Evolutionary conservation across 345 rosid species (phyloP), one percentile per base, ranked within the genome.

Genomic region (Punica granatum): DNA sequence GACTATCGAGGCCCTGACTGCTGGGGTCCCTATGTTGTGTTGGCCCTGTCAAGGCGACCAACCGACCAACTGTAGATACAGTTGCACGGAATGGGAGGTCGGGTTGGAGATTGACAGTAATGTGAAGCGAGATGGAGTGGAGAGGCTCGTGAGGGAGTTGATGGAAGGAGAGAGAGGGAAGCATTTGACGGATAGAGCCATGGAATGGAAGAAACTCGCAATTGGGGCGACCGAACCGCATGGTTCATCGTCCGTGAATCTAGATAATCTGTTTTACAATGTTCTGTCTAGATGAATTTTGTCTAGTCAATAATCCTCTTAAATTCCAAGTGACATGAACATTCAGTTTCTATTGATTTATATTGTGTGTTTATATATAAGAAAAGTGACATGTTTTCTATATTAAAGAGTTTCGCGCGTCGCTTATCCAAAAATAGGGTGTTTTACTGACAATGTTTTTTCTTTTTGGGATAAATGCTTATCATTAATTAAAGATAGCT

Each of bases 31-130:
- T 0, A 79, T 84, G 92, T 51, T 70, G 21, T 84, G 89, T 46
- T 86, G 89, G 84, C 84, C 92, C 1, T 73, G 76, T 53, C 79
- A 80, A 46, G 84, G 83, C 0, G 92, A 86, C 28, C 92, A 84
- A 23, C 82, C 73, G 28, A 82, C 78, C 0, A 86, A 84, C 51
- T 81, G 84, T 34, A 64, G 80, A 56, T 87, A 30, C 42, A 42
- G 64, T 14, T 81, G 92, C 34, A 63, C n/a, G 0, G 77, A 87
- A 28, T 84, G 83, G 89, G 83, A 75, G 16, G 69, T 78, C 3
- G 89, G 86, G 10, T 63, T 79, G 74, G 89, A 84, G 77, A 83
- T 85, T 1, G 71, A 80, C 6, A 74, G 68, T 46, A 65, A 75
- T 63, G 86, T 79, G 32, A 84, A 73, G 62, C 75, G 86, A 59